Percentiles rank a stretch among this genome's conserved stretches.
phyloP scores from a whole-genome alignment of 192 early-diverging fungal species.

The Mortierella claussenii region DNA sequence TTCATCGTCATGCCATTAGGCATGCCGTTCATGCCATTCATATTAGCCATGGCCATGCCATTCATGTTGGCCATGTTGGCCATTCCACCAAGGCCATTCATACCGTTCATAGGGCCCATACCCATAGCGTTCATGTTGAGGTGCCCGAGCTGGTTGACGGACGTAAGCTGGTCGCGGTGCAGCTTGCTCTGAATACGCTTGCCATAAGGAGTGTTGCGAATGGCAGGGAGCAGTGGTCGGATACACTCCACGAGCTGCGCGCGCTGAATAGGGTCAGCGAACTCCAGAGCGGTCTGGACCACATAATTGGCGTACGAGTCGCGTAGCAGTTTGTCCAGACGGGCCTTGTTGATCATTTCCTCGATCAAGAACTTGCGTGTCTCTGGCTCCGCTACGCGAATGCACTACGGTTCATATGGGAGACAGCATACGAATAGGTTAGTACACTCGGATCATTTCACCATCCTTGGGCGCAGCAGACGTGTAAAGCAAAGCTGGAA shows the following conservation, averaged over 20 bases:
- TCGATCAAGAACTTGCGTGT: conserved; percentile 77
- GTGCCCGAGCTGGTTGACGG: conserved; percentile 21
- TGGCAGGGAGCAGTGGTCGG: conserved; percentile 77
- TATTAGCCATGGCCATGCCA: conserved; percentile 19
- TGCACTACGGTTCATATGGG: conserved; percentile 63
- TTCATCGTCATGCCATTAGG: conserved; percentile 40
- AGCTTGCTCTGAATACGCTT: conserved; percentile 90
- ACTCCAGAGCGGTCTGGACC: conserved; percentile 89
- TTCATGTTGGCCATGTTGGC: conserved; percentile 16
- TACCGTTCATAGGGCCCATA: conserved; percentile 22
- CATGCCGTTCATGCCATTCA: conserved; percentile 29
- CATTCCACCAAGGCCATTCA: conserved; percentile 17
- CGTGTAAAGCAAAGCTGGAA: too few species aligned
- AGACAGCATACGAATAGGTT: not conserved
- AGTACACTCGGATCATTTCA: too few species aligned
- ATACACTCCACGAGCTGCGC: conserved; percentile 81
- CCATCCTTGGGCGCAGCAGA: too few species aligned
- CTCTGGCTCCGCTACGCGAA: conserved; percentile 78
- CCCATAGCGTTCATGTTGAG: conserved; percentile 28
- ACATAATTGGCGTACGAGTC: conserved; percentile 94
- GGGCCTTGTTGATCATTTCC: conserved; percentile 77
- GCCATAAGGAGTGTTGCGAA: conserved; percentile 90
- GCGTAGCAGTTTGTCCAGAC: conserved; percentile 81
- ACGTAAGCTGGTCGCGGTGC: conserved; percentile 63
- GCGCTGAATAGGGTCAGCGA: conserved; percentile 78